phyloP scores from a whole-genome alignment of 495 filamentous ascomycete species.

The Aspergillus cristatus region DNA sequence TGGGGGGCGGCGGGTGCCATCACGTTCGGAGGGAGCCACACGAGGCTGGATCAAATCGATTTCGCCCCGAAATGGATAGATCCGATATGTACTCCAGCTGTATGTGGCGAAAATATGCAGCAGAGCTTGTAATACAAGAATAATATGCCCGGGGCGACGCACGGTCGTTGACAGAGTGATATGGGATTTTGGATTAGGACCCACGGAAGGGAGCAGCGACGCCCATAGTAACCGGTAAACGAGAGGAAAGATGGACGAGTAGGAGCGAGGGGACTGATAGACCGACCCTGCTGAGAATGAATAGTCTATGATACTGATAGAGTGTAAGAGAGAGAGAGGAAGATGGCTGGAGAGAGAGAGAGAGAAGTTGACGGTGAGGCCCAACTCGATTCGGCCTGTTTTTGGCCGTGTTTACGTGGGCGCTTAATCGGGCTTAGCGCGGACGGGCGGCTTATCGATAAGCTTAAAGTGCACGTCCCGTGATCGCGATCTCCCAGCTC shows the following conservation, averaged over 20 bases:
- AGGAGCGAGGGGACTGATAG: no score
- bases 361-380: conserved; percentile 27
- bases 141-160: conserved; percentile 1
- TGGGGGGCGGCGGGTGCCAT: conserved; percentile 56
- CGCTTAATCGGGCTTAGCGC: conserved; percentile 28
- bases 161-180: conserved; percentile 10
- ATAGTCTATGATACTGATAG: no score
- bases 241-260: not conserved
- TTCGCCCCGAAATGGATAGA: not conserved
- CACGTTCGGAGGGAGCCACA: conserved; percentile 2
- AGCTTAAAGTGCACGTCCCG: conserved; percentile 26
- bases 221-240: not conserved
- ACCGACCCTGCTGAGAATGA: no score
- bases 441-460: conserved; percentile 35
- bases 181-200: conserved; percentile 10
- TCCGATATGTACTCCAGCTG: no score
- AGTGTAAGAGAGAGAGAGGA: no score
- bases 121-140: not conserved
- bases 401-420: conserved; percentile 35
- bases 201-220: conserved; percentile 3
- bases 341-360: conserved; percentile 1
- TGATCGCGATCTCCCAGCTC: conserved; percentile 2
- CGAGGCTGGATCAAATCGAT: not conserved
- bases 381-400: conserved; percentile 20
- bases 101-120: not conserved